A percentile compares a stretch with the other conserved stretches of the same genome.
Evolutionary conservation across 2,329 filamentous ascomycete genomes (phyloP).

Genomic region (Beauveria rudraprayagi): DNA sequence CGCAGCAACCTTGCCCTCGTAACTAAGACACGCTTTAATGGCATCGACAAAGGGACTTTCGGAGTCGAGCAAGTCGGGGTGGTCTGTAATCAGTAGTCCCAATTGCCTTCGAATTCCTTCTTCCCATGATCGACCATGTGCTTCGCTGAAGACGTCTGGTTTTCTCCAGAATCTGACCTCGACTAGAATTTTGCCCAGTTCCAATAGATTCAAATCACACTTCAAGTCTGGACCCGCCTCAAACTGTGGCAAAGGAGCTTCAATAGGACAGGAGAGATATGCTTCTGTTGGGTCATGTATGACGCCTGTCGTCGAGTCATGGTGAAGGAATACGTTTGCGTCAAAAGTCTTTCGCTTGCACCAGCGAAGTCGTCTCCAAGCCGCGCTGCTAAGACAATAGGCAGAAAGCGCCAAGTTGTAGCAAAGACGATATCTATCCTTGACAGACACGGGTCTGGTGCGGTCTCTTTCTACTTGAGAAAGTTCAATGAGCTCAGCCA

Average conservation of each 20-base stretch:
- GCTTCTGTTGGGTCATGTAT: not conserved
- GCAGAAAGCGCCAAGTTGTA: not conserved
- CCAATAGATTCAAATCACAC: not conserved
- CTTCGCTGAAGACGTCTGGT: not conserved
- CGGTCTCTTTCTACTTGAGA: not conserved
- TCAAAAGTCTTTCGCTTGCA: not conserved
- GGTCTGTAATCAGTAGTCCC: not conserved
- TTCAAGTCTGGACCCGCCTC: not conserved
- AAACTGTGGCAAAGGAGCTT: not conserved
- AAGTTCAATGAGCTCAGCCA: not conserved
- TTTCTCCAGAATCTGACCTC: not conserved
- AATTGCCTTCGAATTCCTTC: not conserved
- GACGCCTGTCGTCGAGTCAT: not conserved
- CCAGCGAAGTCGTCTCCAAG: not conserved
- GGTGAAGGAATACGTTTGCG: not conserved
- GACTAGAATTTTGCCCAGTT: not conserved
- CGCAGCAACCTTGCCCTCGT: not conserved
- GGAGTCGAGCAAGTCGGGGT: not conserved
- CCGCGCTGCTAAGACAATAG: not conserved
- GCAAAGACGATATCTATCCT: not conserved
- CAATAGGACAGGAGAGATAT: not conserved
- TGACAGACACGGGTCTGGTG: not conserved
- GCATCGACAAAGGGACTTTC: not conserved
- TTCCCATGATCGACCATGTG: not conserved
- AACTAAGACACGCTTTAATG: not conserved